A percentile compares a stretch with the other conserved stretches of the same genome.
phyloP scores from a whole-genome alignment of 2,329 filamentous ascomycete genomes.

The Scortechinia acanthostroma region DNA sequence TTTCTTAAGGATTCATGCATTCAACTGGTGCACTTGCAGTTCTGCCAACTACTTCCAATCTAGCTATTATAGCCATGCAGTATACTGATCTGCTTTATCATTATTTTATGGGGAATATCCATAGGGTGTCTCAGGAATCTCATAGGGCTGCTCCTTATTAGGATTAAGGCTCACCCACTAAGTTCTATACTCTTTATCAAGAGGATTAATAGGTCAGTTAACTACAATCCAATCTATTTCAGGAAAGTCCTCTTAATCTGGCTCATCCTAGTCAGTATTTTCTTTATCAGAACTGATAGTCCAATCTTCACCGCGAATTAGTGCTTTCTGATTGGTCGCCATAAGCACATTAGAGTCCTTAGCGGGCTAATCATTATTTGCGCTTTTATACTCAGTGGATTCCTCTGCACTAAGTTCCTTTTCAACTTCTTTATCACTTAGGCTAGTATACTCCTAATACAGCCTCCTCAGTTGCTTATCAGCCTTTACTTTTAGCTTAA shows the following conservation, averaged over 20 bases:
- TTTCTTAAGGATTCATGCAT: too few species aligned
- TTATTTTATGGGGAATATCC: too few species aligned
- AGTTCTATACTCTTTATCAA: not conserved
- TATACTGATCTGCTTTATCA: too few species aligned
- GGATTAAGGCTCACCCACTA: not conserved
- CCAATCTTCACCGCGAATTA: too few species aligned
- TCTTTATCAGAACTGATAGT: not conserved
- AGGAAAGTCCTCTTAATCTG: not conserved
- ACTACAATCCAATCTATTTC: not conserved
- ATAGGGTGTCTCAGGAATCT: not conserved
- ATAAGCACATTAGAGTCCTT: too few species aligned
- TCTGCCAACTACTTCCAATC: too few species aligned
- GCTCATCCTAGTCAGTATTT: not conserved
- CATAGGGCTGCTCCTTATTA: not conserved
- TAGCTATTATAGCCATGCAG: too few species aligned
- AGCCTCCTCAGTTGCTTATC: not conserved
- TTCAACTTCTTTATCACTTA: not conserved
- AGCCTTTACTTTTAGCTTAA: not conserved
- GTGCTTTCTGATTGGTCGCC: too few species aligned
- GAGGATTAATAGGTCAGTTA: not conserved
- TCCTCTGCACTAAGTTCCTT: too few species aligned
- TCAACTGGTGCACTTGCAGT: too few species aligned
- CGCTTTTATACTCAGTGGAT: too few species aligned
- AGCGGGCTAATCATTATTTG: too few species aligned
- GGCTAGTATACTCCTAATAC: not conserved